Conservation (phyloP, 257 asterid species). For the Haberlea rhodopensis region DNA sequence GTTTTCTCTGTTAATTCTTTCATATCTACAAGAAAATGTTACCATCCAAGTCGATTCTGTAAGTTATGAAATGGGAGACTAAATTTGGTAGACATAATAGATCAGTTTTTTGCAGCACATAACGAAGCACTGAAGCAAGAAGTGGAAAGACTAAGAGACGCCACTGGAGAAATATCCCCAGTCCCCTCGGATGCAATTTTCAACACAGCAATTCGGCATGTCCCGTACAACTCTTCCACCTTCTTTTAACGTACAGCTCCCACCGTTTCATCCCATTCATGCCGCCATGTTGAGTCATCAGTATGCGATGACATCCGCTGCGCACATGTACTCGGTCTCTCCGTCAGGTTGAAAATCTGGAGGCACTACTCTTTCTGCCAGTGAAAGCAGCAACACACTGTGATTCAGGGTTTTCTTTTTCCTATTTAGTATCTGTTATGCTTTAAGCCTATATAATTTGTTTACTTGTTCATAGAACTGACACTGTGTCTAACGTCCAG, state of each 20-base stretch:
- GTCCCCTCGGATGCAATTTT: conserved; percentile 49
- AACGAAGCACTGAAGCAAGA: conserved; percentile 88
- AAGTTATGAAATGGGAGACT: too few species aligned
- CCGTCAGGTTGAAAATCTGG: conserved; percentile 49
- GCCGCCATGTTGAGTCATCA: not conserved
- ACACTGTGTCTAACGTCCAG: conserved; percentile 42
- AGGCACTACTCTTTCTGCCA: conserved; percentile 63
- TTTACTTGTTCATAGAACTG: conserved; percentile 55
- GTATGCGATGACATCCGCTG: conserved; percentile 14
- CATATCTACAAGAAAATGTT: too few species aligned
- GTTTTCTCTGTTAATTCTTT: too few species aligned
- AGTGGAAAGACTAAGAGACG: conserved; percentile 74
- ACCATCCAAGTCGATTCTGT: too few species aligned
- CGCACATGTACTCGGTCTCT: conserved; percentile 33
- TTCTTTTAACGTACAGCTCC: conserved; percentile 60
- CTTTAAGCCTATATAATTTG: too few species aligned
- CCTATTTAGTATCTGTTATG: conserved; percentile 4
- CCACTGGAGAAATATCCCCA: conserved; percentile 67
- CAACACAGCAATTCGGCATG: conserved; percentile 58
- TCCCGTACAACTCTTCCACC: conserved; percentile 53
- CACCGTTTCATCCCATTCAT: conserved; percentile 47
- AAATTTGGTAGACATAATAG: too few species aligned
- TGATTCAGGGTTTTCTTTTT: conserved; percentile 28
- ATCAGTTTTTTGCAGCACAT: conserved; percentile 48
- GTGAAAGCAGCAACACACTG: conserved; percentile 63